phyloP scores from a whole-genome alignment of 2,329 filamentous ascomycete species.

The Chaetomium olivaceum region DNA sequence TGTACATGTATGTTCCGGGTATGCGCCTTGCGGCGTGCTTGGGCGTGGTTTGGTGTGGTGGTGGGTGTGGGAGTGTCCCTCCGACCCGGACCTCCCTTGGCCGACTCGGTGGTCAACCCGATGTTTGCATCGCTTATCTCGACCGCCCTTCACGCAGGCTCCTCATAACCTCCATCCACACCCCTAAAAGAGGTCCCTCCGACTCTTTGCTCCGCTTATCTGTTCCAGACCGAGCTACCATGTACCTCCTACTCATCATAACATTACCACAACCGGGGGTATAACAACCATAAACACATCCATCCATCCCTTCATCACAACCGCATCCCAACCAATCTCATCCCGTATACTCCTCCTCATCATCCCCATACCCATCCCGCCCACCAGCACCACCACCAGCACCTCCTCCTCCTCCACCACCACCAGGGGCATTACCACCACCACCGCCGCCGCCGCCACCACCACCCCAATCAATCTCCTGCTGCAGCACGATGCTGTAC shows the following conservation, averaged over 20 bases:
- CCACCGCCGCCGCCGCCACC: slow-evolving; percentile 46
- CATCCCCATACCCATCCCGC: neutral
- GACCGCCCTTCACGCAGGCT: too few relatives aligned
- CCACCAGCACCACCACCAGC: neutral
- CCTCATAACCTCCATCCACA: neutral
- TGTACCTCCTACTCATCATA: neutral
- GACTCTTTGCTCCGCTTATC: neutral
- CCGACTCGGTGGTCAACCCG: neutral
- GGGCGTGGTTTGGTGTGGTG: neutral
- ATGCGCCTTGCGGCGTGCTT: neutral
- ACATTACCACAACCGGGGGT: neutral
- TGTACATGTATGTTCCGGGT: neutral
- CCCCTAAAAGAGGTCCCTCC: neutral
- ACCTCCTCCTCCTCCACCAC: neutral
- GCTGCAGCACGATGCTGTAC: slow-evolving; percentile 97
- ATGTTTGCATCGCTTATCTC: neutral
- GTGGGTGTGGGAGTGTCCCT: neutral
- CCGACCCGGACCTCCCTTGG: neutral
- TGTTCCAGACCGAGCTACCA: neutral
- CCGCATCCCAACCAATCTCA: neutral
- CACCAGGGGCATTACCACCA: slow-evolving; percentile 3
- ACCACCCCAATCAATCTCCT: slow-evolving; percentile 79
- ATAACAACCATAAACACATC: neutral
- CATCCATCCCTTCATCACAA: neutral
- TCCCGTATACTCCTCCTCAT: neutral